Percentiles rank a stretch among this genome's conserved stretches.
Evolutionary conservation across 2,329 filamentous ascomycete genomes (phyloP).

Genomic region (Neopestalotiopsis sp.): DNA sequence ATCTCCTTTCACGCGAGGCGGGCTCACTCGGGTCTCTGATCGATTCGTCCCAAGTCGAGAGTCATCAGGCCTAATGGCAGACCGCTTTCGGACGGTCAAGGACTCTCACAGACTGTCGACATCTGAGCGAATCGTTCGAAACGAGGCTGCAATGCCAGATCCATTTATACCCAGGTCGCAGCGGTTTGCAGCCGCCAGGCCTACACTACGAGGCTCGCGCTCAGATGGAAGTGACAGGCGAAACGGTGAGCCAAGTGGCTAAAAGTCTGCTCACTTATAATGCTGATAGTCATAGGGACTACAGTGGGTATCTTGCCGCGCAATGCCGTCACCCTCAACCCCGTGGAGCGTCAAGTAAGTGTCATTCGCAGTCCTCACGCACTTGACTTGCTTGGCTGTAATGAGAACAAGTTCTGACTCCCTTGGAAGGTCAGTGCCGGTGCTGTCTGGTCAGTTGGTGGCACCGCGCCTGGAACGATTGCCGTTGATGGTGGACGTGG

Average conservation of each 20-base stretch:
- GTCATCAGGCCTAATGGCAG: slow-evolving; percentile 37
- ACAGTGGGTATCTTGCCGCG: background rate
- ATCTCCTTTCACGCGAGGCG: background rate
- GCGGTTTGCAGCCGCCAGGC: slow-evolving; percentile 31
- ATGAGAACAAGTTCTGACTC: background rate
- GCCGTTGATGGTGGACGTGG: slow-evolving; percentile 69
- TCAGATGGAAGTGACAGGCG: slow-evolving; percentile 35
- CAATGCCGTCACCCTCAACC: slow-evolving; percentile 25
- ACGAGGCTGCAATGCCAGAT: slow-evolving; percentile 46
- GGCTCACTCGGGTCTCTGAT: slow-evolving; percentile 39
- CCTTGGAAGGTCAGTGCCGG: slow-evolving; percentile 60
- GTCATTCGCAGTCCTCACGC: background rate
- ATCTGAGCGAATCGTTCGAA: slow-evolving; percentile 51
- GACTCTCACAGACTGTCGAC: slow-evolving; percentile 46
- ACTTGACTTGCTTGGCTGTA: background rate
- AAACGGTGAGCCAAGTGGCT: slow-evolving; percentile 28
- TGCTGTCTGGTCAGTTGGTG: slow-evolving; percentile 79
- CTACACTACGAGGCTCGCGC: slow-evolving; percentile 30
- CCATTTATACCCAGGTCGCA: slow-evolving; percentile 46
- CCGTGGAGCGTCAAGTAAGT: slow-evolving; percentile 44
- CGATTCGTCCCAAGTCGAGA: slow-evolving; percentile 57
- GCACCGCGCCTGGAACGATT: slow-evolving; percentile 62
- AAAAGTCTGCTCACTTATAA: background rate
- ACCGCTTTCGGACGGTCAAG: slow-evolving; percentile 55
- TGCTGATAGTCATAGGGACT: background rate